Evolutionary conservation across 2,329 filamentous ascomycete species (phyloP).

Genomic region (Colletotrichum theobromicola): DNA sequence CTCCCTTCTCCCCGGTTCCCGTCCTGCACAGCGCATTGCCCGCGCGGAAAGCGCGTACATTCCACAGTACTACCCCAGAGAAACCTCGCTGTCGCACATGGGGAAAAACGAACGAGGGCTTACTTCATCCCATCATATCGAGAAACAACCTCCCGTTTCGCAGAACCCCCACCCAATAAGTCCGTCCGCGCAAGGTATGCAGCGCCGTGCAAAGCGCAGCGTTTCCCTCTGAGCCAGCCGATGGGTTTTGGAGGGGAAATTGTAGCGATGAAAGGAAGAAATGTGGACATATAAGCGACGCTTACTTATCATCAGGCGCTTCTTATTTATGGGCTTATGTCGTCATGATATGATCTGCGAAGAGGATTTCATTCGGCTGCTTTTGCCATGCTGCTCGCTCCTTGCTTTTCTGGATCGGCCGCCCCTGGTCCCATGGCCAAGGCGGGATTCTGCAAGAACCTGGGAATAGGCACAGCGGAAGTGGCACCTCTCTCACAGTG

Average conservation of each 20-base stretch:
- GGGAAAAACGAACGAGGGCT: background rate
- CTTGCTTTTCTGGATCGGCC: background rate
- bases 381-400: background rate
- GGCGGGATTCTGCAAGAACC: background rate
- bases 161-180: background rate
- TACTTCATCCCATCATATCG: constrained; percentile 9
- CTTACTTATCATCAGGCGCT: background rate
- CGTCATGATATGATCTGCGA: background rate
- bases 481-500: background rate
- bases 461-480: background rate
- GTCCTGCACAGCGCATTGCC: background rate
- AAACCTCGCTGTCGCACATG: background rate
- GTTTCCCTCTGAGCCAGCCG: background rate
- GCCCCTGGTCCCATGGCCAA: background rate
- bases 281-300: background rate
- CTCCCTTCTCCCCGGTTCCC: background rate
- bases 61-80: background rate
- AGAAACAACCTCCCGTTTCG: constrained; percentile 9
- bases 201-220: background rate
- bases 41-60: background rate
- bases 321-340: background rate
- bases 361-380: background rate
- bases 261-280: background rate
- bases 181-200: background rate
- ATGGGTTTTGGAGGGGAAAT: background rate